phyloP scores from a whole-genome alignment of 2,329 filamentous ascomycete species.

The Rhexocercosporidium sp. region DNA sequence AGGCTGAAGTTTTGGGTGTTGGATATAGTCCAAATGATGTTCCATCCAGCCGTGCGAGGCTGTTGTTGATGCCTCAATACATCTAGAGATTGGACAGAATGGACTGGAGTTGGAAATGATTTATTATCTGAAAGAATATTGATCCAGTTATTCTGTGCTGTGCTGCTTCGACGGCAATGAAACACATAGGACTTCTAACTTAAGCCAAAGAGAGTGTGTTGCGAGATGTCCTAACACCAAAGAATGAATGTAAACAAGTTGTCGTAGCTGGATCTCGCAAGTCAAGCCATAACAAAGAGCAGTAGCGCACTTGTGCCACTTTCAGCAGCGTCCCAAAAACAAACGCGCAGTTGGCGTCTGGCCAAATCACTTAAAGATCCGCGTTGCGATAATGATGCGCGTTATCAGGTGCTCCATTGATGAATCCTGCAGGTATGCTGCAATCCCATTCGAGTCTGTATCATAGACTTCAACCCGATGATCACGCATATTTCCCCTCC shows the following conservation, averaged over 20 bases:
- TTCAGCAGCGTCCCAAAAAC: not conserved
- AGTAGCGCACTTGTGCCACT: not conserved
- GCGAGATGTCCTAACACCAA: not conserved
- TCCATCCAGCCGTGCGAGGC: constrained; percentile 29
- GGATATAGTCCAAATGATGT: constrained; percentile 17
- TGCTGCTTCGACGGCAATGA: too few species aligned
- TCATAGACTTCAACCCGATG: not conserved
- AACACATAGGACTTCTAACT: too few species aligned
- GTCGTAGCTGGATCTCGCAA: too few species aligned
- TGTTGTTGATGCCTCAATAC: constrained; percentile 25
- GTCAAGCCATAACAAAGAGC: not conserved
- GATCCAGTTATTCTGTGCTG: not conserved
- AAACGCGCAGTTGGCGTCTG: not conserved
- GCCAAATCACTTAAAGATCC: not conserved
- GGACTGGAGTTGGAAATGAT: not conserved
- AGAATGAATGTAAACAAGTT: too few species aligned
- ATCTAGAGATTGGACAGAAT: constrained; percentile 15
- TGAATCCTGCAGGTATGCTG: not conserved
- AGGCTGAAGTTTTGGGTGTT: constrained; percentile 1
- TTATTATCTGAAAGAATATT: not conserved
- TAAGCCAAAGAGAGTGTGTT: not conserved
- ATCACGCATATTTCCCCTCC: not conserved
- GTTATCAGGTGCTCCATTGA: constrained; percentile 6
- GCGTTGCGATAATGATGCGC: not conserved
- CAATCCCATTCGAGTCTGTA: not conserved